Conservation (phyloP, 1,284 basidiomycete genomes). For the Rhizoctonia solani region DNA sequence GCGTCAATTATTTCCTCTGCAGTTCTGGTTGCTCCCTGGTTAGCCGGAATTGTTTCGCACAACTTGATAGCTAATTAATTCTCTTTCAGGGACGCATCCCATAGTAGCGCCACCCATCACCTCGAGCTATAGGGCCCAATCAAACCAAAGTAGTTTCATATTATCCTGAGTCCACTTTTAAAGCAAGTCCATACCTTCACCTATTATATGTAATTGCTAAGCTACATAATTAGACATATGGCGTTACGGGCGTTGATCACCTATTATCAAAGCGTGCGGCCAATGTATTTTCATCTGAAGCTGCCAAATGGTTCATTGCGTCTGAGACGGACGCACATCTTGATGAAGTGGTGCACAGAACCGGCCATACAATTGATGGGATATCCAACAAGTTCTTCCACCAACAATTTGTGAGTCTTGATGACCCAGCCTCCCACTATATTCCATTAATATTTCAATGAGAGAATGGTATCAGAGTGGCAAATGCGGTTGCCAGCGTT, state of each 20-base stretch:
- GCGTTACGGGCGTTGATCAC: slow-evolving; percentile 3
- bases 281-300: slow-evolving; percentile 43
- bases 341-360: slow-evolving; percentile 45
- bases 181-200: too few species aligned
- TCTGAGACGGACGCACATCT: slow-evolving; percentile 45
- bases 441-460: not conserved
- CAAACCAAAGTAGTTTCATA: too few species aligned
- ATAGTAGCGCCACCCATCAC: too few species aligned
- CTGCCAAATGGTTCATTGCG: slow-evolving; percentile 48
- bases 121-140: too few species aligned
- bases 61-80: too few species aligned
- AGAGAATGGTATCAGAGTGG: slow-evolving; percentile 53
- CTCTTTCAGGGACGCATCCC: too few species aligned
- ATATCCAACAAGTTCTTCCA: slow-evolving; percentile 50
- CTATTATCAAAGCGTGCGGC: slow-evolving; percentile 42
- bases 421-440: not conserved
- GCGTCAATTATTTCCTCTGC: too few species aligned
- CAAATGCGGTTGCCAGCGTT: slow-evolving; percentile 56
- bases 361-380: slow-evolving; percentile 46
- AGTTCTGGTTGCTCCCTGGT: too few species aligned
- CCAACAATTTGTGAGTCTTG: slow-evolving; percentile 48
- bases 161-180: slow-evolving; percentile 14
- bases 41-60: too few species aligned
- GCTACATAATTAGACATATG: too few species aligned
- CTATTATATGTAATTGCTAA: too few species aligned